phyloP scores from a whole-genome alignment of 2,329 filamentous ascomycete species.

The Hymenoscyphus fraxineus region DNA sequence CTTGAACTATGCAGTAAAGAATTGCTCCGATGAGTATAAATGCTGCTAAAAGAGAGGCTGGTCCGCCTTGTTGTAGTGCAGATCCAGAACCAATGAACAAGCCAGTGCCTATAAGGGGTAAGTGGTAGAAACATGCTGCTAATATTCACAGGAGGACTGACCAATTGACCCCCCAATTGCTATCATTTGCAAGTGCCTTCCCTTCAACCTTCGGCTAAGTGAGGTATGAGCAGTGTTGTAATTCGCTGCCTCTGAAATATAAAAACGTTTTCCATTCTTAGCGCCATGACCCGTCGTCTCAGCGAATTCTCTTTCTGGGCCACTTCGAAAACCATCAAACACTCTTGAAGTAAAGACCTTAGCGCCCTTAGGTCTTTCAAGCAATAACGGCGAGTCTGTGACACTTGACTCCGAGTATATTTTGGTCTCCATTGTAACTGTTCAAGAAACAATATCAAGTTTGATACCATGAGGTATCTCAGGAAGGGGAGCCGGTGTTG shows the following conservation, averaged over 20 bases:
- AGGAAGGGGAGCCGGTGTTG: not conserved
- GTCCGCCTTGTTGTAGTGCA: constrained; percentile 68
- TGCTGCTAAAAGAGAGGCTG: constrained; percentile 73
- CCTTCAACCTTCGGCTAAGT: constrained; percentile 73
- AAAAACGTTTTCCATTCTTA: constrained; percentile 39
- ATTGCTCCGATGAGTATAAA: constrained; percentile 77
- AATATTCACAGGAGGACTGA: constrained; percentile 34
- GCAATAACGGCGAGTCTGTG: constrained; percentile 27
- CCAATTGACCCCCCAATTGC: constrained; percentile 91
- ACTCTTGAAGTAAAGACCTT: constrained; percentile 22
- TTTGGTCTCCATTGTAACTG: constrained; percentile 21
- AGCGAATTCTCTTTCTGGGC: constrained; percentile 19
- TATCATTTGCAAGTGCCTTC: constrained; percentile 93
- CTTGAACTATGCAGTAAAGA: constrained; percentile 89
- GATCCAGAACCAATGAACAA: constrained; percentile 81
- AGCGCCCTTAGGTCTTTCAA: constrained; percentile 18
- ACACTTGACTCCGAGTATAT: constrained; percentile 26
- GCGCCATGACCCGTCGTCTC: constrained; percentile 19
- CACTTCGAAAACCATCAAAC: constrained; percentile 30
- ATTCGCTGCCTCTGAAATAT: constrained; percentile 60
- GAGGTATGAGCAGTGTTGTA: constrained; percentile 67
- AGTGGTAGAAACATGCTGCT: constrained; percentile 9
- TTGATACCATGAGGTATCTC: constrained; percentile 9
- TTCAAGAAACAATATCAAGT: constrained; percentile 4
- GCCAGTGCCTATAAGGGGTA: constrained; percentile 58